These are phyloP conservation scores for Termitomyces sp. DNA, from an alignment of 768 basidiomycete species.

Conservation along the genomic window DNA sequence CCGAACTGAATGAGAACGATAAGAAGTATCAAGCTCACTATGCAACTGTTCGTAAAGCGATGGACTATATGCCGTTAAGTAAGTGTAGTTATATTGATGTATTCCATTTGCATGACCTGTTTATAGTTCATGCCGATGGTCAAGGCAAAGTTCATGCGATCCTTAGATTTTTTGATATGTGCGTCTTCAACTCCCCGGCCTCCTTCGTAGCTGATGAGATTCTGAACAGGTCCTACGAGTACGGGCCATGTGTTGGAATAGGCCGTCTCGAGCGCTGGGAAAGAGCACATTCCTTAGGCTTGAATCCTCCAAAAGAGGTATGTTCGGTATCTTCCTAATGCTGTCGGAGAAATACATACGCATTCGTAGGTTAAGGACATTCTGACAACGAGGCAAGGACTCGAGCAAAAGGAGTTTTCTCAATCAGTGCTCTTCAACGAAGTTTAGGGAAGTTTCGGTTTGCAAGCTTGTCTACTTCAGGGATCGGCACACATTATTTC, in stretches of 20 bases:
- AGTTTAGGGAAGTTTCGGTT: conserved; percentile 20
- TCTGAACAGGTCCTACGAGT: conserved; percentile 58
- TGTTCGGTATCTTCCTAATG: conserved; percentile 12
- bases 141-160: conserved; percentile 65
- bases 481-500: neutral
- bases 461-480: neutral
- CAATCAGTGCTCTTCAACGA: conserved; percentile 58
- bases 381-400: conserved; percentile 62
- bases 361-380: conserved; percentile 71
- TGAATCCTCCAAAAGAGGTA: conserved; percentile 78
- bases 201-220: conserved; percentile 4
- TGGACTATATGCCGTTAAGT: conserved; percentile 58
- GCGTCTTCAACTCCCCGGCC: conserved; percentile 14
- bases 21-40: conserved; percentile 47
- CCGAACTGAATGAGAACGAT: conserved; percentile 43
- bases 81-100: conserved; percentile 22
- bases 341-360: neutral
- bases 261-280: conserved; percentile 87
- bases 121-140: conserved; percentile 57
- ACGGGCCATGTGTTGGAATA: conserved; percentile 75
- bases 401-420: conserved; percentile 42
- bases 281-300: conserved; percentile 69
- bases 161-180: conserved; percentile 78
- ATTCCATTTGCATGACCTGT: conserved; percentile 1
- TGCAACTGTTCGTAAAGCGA: conserved; percentile 40